Evolutionary conservation across 169 alveolate genomes (phyloP).

Genomic region (Plasmodium vivax): DNA sequence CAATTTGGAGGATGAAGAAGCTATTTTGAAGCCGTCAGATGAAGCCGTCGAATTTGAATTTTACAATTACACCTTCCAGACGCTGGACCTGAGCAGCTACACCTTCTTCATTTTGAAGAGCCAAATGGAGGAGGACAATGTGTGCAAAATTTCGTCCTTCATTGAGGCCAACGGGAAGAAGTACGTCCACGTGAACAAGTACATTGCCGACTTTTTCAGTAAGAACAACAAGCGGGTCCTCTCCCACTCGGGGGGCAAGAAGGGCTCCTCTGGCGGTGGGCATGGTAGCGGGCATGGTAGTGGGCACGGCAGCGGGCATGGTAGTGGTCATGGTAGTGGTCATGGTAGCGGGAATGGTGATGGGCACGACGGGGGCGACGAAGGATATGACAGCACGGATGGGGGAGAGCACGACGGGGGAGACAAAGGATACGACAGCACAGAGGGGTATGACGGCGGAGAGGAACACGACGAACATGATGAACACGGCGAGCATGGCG

Average conservation of each 20-base stretch:
- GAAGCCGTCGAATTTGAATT: constrained; percentile 65
- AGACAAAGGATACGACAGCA: no score
- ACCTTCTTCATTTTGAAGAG: constrained; percentile 45
- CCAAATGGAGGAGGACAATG: constrained; percentile 49
- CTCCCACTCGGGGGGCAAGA: constrained; percentile 2
- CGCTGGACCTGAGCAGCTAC: constrained; percentile 42
- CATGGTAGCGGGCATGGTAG: background rate
- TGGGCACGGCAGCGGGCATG: background rate
- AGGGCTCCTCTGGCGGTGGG: background rate
- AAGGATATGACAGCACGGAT: no score
- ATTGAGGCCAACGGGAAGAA: constrained; percentile 65
- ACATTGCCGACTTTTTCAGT: constrained; percentile 43
- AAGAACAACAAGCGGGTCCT: constrained; percentile 48
- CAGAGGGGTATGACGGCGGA: background rate
- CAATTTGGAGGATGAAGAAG: constrained; percentile 44
- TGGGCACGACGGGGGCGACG: background rate
- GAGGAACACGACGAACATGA: background rate
- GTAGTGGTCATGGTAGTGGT: background rate
- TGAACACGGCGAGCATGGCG: background rate
- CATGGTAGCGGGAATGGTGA: background rate
- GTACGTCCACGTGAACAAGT: constrained; percentile 41
- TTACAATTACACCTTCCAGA: constrained; percentile 64
- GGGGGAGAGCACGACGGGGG: background rate
- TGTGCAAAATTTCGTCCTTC: constrained; percentile 54
- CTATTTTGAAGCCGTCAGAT: constrained; percentile 56